Base-by-base conservation (phyloP, 352 stramenopile species). In the Lagenidium sp. region DNA sequence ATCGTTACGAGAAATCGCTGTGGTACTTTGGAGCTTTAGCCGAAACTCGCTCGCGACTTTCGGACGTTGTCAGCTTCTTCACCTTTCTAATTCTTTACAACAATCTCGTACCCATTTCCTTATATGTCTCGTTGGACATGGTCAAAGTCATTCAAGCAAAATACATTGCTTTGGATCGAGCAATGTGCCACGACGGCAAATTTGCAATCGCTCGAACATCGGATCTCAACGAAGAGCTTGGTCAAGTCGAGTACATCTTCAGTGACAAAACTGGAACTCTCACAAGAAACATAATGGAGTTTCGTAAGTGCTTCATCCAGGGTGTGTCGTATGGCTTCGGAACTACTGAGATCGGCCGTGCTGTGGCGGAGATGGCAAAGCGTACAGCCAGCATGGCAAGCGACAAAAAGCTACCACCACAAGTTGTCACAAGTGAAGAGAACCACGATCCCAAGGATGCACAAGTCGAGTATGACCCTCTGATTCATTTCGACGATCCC, bases 241-340 rank as follows among this genome's bases (percentile, higher is more conserved):
- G 95, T 2, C 84, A 98, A 62, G 81, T 99, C 21, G 73, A 97
- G 50, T 97, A 99, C 52, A 94, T 99, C 12, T 99, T 99, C 72
- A 97, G 79, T 21, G 96, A 99, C 65, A 99, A 99, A 63, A 99
- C 96, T 7, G 96, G 96, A 7, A 99, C 96, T 24, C 72, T 99
- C 25, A 99, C 96, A n/a, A 83, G 91, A 44, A 99, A 99, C 71
- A 85, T 98, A 20, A 99, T 99, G 95, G 79, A 98, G 59, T 97
- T 98, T 44, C 82, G 88, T 31, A 94, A 94, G 41, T 96, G 87
- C 47, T 87, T 82, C 16, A 68, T 97, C 31, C 57, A 63, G 18
- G 88, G 88, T 23, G 32, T 75, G 2, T 82, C 78, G 6, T 97
- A 95, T 44, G 86, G 86, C 24, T 80, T 83, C 23, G 82, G 82